Evolutionary conservation across 1,284 basidiomycete genomes (phyloP).

Genomic region (Ustanciosporium gigantosporum): DNA sequence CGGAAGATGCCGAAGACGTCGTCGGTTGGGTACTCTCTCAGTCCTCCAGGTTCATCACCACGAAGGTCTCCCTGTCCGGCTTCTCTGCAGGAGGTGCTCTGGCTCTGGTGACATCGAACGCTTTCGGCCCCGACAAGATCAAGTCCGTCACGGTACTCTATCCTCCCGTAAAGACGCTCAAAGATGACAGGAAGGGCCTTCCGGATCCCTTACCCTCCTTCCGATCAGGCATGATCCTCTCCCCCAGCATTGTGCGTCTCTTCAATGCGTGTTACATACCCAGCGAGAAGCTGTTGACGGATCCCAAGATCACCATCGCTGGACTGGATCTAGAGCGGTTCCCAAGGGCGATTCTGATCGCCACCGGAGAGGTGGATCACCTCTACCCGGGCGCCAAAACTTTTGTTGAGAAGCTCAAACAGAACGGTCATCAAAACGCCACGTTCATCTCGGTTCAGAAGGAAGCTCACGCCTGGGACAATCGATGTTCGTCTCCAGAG

Average conservation of each 20-base stretch:
- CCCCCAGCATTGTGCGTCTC: slow-evolving; percentile 11
- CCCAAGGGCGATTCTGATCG: slow-evolving; percentile 36
- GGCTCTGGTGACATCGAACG: slow-evolving; percentile 25
- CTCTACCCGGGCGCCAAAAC: slow-evolving; percentile 29
- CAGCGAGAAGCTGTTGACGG: slow-evolving; percentile 1
- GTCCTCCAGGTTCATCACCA: slow-evolving; percentile 21
- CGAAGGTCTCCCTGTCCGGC: slow-evolving; percentile 37
- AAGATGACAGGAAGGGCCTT: neutral
- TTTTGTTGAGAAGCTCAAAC: slow-evolving; percentile 32
- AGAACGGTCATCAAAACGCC: slow-evolving; percentile 16
- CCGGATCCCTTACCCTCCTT: neutral
- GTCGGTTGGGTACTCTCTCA: slow-evolving; percentile 37
- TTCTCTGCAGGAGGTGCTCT: slow-evolving; percentile 53
- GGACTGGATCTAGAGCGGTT: slow-evolving; percentile 25
- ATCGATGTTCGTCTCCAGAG: slow-evolving; percentile 24
- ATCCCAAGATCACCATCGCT: slow-evolving; percentile 27
- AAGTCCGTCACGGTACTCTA: slow-evolving; percentile 35
- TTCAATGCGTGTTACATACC: slow-evolving; percentile 47
- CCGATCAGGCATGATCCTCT: slow-evolving; percentile 29
- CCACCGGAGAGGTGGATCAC: slow-evolving; percentile 40
- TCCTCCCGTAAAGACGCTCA: slow-evolving; percentile 20
- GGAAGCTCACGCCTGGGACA: slow-evolving; percentile 55
- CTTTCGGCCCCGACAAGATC: slow-evolving; percentile 28
- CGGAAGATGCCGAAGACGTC: slow-evolving; percentile 42
- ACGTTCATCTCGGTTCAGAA: slow-evolving; percentile 25